These are phyloP conservation scores for Zhuliangozyma blackwelliae DNA, from an alignment of 1,139 yeast genomes.

Conservation along the genomic window DNA sequence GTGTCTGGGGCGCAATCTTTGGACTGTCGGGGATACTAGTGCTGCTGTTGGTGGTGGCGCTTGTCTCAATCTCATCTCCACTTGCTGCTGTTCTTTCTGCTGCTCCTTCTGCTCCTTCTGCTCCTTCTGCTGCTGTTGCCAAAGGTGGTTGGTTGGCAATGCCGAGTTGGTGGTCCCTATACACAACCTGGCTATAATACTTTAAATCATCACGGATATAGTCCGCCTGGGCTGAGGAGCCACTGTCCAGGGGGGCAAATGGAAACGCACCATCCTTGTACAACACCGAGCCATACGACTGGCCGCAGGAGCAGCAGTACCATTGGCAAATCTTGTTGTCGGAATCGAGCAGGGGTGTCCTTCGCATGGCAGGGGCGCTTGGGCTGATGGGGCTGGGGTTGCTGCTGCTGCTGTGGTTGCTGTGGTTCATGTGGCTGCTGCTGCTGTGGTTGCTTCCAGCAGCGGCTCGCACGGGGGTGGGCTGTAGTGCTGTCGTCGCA, in stretches of 20 bases:
- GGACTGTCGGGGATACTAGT: conserved; percentile 5
- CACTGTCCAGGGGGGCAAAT: conserved; percentile 1
- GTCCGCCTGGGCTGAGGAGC: conserved; percentile 2
- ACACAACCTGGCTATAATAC: conserved; percentile 28
- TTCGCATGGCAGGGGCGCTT: neutral
- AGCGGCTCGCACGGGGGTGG: too few relatives aligned
- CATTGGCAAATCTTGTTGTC: conserved; percentile 45
- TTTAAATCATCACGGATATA: conserved; percentile 16
- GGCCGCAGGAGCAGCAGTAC: conserved; percentile 54
- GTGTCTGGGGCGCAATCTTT: conserved; percentile 2
- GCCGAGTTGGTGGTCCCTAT: conserved; percentile 13
- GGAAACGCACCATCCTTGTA: conserved; percentile 16
- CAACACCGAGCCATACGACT: conserved; percentile 41
- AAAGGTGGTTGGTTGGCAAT: conserved; percentile 1
- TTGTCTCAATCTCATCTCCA: neutral
- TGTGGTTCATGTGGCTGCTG: neutral
- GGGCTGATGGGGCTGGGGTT: neutral
- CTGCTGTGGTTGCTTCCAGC: too few relatives aligned
- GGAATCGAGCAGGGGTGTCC: conserved; percentile 5
- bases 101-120: too few relatives aligned
- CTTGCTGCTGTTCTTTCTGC: neutral
- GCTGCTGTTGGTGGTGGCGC: neutral
- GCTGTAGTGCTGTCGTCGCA: too few relatives aligned
- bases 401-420: neutral
- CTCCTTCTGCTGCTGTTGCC: too few relatives aligned